phyloP scores from a whole-genome alignment of 2,329 filamentous ascomycete genomes.

The Stachybotrys elegans region DNA sequence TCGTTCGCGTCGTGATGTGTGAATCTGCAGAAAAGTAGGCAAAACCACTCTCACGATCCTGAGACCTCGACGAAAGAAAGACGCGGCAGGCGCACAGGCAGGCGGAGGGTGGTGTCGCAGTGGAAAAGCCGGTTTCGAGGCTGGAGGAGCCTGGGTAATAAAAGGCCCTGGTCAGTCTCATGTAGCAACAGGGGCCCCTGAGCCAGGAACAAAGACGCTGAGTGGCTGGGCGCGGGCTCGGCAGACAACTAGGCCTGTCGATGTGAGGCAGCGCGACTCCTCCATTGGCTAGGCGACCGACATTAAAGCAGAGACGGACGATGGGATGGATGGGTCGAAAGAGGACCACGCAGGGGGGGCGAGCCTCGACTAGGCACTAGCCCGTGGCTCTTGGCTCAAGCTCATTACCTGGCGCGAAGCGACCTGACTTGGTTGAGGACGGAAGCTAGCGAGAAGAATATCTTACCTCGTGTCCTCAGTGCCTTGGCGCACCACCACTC shows the following conservation, averaged over 20 bases:
- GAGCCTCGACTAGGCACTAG: too few relatives aligned
- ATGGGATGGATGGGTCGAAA: too few relatives aligned
- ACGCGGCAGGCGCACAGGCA: not conserved
- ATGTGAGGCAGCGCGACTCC: not conserved
- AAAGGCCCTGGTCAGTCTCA: conserved; percentile 3
- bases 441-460: too few relatives aligned
- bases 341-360: too few relatives aligned
- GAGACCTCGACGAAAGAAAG: not conserved
- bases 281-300: not conserved
- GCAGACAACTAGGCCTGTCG: not conserved
- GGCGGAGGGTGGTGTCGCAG: not conserved
- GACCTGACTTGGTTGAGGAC: too few relatives aligned
- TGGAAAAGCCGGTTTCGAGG: conserved; percentile 1
- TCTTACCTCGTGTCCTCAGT: too few relatives aligned
- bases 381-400: too few relatives aligned
- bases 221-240: conserved; percentile 10
- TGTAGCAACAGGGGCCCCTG: conserved; percentile 5
- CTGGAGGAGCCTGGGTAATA: not conserved
- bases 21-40: not conserved
- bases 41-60: not conserved
- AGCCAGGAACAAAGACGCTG: conserved; percentile 14
- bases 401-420: too few relatives aligned
- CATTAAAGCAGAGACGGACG: too few relatives aligned
- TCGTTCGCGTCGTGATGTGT: too few relatives aligned
- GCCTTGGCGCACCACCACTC: too few relatives aligned